A percentile compares a stretch with the other conserved stretches of the same genome.
Evolutionary conservation across 2,329 filamentous ascomycete species (phyloP).

Genomic region (Ophiostoma populinum): DNA sequence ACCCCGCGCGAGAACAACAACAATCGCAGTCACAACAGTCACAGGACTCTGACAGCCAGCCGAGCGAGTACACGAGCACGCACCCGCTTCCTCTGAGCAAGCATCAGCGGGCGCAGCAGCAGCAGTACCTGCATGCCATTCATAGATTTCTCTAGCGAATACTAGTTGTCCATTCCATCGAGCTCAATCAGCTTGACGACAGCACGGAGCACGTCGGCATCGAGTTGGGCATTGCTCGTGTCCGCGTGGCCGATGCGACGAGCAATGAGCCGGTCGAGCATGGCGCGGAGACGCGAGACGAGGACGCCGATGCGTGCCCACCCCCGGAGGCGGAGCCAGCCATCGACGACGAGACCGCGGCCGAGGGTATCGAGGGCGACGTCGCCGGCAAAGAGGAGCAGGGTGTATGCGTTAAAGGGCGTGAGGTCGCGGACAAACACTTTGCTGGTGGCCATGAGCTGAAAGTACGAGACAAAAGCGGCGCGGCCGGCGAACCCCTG

Average conservation of each 20-base stretch:
- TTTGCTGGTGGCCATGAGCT: constrained; percentile 80
- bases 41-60: constrained; percentile 25
- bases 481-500: constrained; percentile 61
- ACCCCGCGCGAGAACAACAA: constrained; percentile 18
- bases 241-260: constrained; percentile 48
- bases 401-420: constrained; percentile 77
- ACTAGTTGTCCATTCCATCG: constrained; percentile 61
- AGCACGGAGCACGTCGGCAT: constrained; percentile 53
- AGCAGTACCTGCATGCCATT: constrained; percentile 9
- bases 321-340: constrained; percentile 70
- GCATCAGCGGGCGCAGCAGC: not conserved
- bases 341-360: constrained; percentile 74
- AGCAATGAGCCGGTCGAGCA: constrained; percentile 75
- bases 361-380: constrained; percentile 79
- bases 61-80: constrained; percentile 38
- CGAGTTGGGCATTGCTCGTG: constrained; percentile 20
- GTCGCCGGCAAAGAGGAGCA: constrained; percentile 77
- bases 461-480: constrained; percentile 76
- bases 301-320: constrained; percentile 93
- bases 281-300: constrained; percentile 61
- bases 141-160: no score
- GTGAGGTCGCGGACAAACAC: constrained; percentile 84
- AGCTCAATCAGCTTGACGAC: constrained; percentile 73
- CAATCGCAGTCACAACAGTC: not conserved
- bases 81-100: constrained; percentile 22